A percentile compares a stretch with the other conserved stretches of the same genome.
Conservation (phyloP, 2,329 filamentous ascomycete species). For the Diaporthe vexans region DNA sequence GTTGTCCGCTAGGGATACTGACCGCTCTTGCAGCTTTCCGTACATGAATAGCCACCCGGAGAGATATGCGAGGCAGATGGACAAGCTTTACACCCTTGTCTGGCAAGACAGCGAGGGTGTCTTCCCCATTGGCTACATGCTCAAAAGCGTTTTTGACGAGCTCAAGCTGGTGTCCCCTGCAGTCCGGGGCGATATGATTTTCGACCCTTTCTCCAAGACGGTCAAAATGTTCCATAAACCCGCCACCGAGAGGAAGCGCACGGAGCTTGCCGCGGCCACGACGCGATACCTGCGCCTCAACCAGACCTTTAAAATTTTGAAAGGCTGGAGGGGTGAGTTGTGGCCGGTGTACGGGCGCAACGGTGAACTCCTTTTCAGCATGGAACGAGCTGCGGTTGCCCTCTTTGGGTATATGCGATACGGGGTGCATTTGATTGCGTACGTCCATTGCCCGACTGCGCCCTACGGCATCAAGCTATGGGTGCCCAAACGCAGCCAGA, state of each 20-base stretch:
- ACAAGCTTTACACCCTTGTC: slow-evolving; percentile 76
- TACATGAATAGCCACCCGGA: slow-evolving; percentile 74
- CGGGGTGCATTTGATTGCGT: slow-evolving; percentile 86
- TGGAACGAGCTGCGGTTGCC: slow-evolving; percentile 82
- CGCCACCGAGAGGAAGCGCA: slow-evolving; percentile 73
- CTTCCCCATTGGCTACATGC: slow-evolving; percentile 74
- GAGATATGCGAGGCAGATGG: slow-evolving; percentile 67
- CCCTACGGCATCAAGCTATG: slow-evolving; percentile 79
- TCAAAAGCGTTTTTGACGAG: slow-evolving; percentile 63
- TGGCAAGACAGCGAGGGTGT: slow-evolving; percentile 74
- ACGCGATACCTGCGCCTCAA: slow-evolving; percentile 77
- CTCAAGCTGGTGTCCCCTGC: slow-evolving; percentile 62
- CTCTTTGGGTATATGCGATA: slow-evolving; percentile 84
- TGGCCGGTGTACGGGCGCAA: slow-evolving; percentile 82
- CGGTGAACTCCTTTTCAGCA: slow-evolving; percentile 75
- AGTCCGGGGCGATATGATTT: slow-evolving; percentile 70
- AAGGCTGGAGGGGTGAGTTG: slow-evolving; percentile 84
- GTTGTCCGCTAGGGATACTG: slow-evolving; percentile 33
- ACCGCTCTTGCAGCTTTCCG: slow-evolving; percentile 75
- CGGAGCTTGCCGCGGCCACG: slow-evolving; percentile 67
- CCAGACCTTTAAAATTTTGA: slow-evolving; percentile 80
- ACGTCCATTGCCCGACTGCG: slow-evolving; percentile 63
- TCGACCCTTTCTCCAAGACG: slow-evolving; percentile 72
- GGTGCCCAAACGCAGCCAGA: slow-evolving; percentile 81
- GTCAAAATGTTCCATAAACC: slow-evolving; percentile 73